Evolutionary conservation across 2,329 filamentous ascomycete genomes (phyloP), one percentile per base, ranked within the genome.

Genomic region (Aureobasidium subglaciale): DNA sequence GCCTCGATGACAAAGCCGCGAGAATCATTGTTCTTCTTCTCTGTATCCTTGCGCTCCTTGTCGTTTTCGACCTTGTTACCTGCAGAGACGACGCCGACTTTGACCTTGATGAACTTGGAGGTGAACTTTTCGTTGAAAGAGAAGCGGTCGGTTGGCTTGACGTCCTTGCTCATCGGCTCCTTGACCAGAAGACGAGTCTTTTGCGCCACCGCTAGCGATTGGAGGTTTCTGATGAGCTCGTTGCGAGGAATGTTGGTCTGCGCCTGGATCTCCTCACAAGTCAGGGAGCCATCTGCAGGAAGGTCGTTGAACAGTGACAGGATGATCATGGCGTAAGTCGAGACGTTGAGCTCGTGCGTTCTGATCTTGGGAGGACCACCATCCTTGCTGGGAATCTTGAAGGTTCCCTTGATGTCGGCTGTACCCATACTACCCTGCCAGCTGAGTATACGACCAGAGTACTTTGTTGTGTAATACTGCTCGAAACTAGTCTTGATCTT

Each of bases 271-370:
- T 96, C 88, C 55, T 93, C 87, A 56, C 79, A 83, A 0, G 76
- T 81, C 7, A 85, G 66, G 18, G 70, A 74, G 53, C 77, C 69
- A 27, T 73, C 75, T 0, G 72, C 63, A 2, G 74, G 69, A 0
- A 95, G 65, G 34, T 92, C 84, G 65, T 97, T 97, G 78, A 97
- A 99, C 0, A 96, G 81, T 41, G 95, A 70, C 18, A 99, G 72
- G 22, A 97, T 84, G 18, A 96, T 75, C 88, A 97, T 96, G 63
- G 85, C 90, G 68, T 93, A 93, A 0, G 93, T 97, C 1, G 90
- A 87, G 18, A 95, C 90, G 59, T 90, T 96, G 55, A 99, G 76
- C 64, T 99, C 93, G 66, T 97, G 92, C 32, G 86, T 84, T 30
- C 87, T 79, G 60, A 87, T 85, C 56, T 79, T 82, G 56, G 79